Conservation (phyloP, 1,284 basidiomycete species). For the Erythrobasidium hasegawianum region DNA sequence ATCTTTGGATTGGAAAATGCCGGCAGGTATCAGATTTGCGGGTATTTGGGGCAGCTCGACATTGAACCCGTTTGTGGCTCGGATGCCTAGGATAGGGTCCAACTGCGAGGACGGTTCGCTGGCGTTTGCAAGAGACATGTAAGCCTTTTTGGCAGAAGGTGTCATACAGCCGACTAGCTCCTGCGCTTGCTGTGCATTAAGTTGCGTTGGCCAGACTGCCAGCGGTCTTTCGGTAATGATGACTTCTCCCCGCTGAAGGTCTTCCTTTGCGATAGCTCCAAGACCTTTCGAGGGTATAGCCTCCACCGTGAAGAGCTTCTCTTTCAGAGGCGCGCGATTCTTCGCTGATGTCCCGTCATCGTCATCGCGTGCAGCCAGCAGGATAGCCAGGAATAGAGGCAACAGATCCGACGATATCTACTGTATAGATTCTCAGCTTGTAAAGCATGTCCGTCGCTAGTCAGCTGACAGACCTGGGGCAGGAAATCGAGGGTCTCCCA, state of each 20-base stretch:
- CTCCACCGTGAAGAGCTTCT: constrained; percentile 16
- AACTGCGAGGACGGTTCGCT: constrained; percentile 23
- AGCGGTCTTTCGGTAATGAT: constrained; percentile 42
- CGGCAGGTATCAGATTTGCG: constrained; percentile 1
- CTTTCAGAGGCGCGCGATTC: background rate
- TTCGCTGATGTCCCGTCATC: constrained; percentile 5
- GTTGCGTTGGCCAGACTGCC: constrained; percentile 39
- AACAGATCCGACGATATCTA: constrained; percentile 22
- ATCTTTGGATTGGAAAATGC: constrained; percentile 10
- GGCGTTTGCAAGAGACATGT: constrained; percentile 37
- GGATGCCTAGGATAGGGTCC: constrained; percentile 38
- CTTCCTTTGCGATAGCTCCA: constrained; percentile 37
- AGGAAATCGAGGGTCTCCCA: constrained; percentile 33
- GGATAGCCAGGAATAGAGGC: constrained; percentile 19
- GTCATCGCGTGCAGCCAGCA: constrained; percentile 6
- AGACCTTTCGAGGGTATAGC: constrained; percentile 36
- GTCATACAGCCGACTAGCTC: constrained; percentile 34
- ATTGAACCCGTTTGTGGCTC: constrained; percentile 44
- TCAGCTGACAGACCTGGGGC: constrained; percentile 15
- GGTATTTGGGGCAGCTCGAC: constrained; percentile 39
- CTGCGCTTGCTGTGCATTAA: constrained; percentile 31
- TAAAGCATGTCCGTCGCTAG: background rate
- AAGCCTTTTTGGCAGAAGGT: constrained; percentile 34
- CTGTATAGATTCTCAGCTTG: background rate
- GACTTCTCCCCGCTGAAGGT: constrained; percentile 37